Base-by-base conservation (phyloP, 768 basidiomycete species). In the Trametes punicea region DNA sequence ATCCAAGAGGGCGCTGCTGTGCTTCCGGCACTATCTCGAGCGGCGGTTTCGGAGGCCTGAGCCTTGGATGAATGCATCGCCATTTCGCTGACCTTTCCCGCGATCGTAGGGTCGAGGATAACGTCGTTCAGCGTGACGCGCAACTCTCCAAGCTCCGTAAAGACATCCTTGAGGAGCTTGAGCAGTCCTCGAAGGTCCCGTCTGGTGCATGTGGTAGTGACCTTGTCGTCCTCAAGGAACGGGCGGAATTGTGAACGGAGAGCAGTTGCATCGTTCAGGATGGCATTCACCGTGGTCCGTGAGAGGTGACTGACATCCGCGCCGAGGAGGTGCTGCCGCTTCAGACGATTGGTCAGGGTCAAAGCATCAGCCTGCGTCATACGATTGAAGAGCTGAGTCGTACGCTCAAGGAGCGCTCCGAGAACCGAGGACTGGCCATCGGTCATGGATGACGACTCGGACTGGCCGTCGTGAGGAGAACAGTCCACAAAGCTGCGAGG, bases 301-400 rank as follows among this genome's bases (percentile, higher is more conserved):
- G 93, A 95, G 16, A 98, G 78, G 67, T 97, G 88, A 27, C 84
- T 81, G 27, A 98, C 80, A 62, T 97, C 93, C 8, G 92, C 88
- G 21, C 87, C 88, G 56, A 81, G 81, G 18, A 98, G 77, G 64
- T 94, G 84, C 63, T 98, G 95, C 53, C 93, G 87, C 71, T 92
- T 95, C 25, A 98, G 75, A 25, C 97, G 85, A 60, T 89, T 90
- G 29, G 91, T 92, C 38, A 98, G 76, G 2, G 92, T 93, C 20
- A 87, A 77, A 2, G 95, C 87, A 62, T 98, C 95, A 1, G 94
- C 87, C 59, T 88, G 76, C 38, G 77, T 73, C 51, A 91, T 72
- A 31, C 83, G 81, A 25, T 77, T 75, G 55, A 94, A 77, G 3
- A 98, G 73, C 25, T 77, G 74, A 23, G 75, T 69, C 44, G 88